Base-by-base conservation (phyloP, 1,284 basidiomycete genomes). In the Ganoderma leucocontextum region DNA sequence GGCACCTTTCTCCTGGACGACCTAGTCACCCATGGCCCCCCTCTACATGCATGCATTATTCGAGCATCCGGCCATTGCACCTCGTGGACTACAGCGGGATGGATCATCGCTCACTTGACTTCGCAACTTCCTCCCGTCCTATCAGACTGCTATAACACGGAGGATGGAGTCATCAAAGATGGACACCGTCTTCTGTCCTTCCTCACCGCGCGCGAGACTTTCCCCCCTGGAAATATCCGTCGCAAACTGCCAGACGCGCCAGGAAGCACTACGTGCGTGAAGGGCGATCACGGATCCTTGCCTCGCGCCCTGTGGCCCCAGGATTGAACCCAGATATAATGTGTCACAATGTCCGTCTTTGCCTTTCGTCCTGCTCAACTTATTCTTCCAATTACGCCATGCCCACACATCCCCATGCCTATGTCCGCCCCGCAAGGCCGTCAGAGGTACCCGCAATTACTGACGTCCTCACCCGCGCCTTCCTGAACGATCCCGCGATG, bases 361-460 rank as follows among this genome's bases (percentile, higher is more conserved):
- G 4, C 22, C 22, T 4, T 13, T 49, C 17, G n/a, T 49, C 22
- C 22, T 6, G 12, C 47, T 12, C 47, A 22, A 22, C 29, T 29
- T 29, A 29, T 25, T 10, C 22, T 4, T 25, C 47, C 22, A 22
- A 13, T 49, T 22, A 49, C 52, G 15, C 52, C 58, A 60, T 60
- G 58, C 58, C 58, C 38, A n/a, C 9, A 25, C 36, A 60, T 15
- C 58, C 58, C 58, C 13, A 60, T 36, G 39, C 58, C 22, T 60
- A 60, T 12, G 58, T 60, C 36, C 58, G 58, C 17, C 17, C 58
- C n/a, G 22, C 38, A 10, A 39, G 22, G 22, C 58, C 58, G 19
- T 36, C 58, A 7, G 58, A 60, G 22, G 36, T n/a, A 4, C 38
- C 36, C 10, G n/a, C 8, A 25, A 39, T 60, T 12, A 60, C 22